A percentile compares a stretch with the other conserved stretches of the same genome.
Evolutionary conservation across 805 yeast genomes (phyloP).

Genomic region (Maudiozyma barnettii): DNA sequence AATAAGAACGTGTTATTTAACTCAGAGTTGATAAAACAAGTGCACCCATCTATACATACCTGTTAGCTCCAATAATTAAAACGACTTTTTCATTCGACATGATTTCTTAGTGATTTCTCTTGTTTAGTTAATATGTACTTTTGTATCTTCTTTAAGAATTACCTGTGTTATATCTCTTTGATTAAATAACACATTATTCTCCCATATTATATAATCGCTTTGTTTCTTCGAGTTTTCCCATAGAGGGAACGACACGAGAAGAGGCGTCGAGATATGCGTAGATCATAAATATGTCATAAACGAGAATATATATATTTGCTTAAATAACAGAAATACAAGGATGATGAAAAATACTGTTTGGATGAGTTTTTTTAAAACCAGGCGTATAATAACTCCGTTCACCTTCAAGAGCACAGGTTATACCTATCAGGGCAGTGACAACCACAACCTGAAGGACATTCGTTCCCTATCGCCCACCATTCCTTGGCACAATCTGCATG

Average conservation of each 20-base stretch:
- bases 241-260: too few species aligned
- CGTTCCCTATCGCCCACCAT: constrained; percentile 60
- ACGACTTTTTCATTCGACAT: constrained; percentile 27
- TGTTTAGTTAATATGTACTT: background rate
- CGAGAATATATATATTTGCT: background rate
- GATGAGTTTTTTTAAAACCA: too few species aligned
- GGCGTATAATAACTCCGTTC: background rate
- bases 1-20: background rate
- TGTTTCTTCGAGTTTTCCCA: too few species aligned
- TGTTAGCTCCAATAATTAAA: constrained; percentile 36
- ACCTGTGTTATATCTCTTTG: too few species aligned
- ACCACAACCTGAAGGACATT: constrained; percentile 84
- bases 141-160: too few species aligned
- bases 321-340: background rate
- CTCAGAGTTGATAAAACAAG: too few species aligned
- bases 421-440: constrained; percentile 47
- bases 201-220: too few species aligned
- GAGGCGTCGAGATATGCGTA: too few species aligned
- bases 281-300: background rate
- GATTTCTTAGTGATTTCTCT: background rate
- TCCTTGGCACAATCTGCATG: constrained; percentile 70
- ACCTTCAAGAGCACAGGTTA: constrained; percentile 7
- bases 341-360: too few species aligned
- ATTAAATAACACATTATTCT: too few species aligned
- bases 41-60: constrained; percentile 14